Percentiles rank a stretch among this genome's conserved stretches.
Conservation (phyloP, 1,139 yeast genomes). For the Pichia kudriavzevii region DNA sequence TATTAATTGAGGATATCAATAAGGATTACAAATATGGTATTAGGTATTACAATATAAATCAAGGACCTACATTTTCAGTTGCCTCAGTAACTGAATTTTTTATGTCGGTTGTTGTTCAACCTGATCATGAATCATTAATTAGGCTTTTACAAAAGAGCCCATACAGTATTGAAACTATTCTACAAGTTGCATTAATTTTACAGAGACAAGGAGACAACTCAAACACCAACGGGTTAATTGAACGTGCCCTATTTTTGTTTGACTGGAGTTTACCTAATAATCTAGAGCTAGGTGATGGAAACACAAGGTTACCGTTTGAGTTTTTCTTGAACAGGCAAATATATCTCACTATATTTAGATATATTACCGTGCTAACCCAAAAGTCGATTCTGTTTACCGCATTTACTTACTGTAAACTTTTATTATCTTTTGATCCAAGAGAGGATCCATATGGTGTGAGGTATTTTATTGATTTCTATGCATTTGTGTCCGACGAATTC, state of each 20-base stretch:
- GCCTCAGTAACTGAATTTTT: constrained; percentile 40
- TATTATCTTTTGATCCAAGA: constrained; percentile 63
- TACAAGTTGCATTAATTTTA: constrained; percentile 71
- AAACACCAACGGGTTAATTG: constrained; percentile 63
- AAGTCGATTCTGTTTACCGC: constrained; percentile 77
- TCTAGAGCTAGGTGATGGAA: constrained; percentile 48
- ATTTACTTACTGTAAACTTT: constrained; percentile 60
- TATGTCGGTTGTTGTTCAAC: constrained; percentile 57
- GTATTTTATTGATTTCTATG: constrained; percentile 74
- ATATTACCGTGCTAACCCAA: constrained; percentile 63
- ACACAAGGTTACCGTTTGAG: constrained; percentile 69
- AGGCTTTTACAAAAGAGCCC: constrained; percentile 51
- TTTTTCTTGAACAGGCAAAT: constrained; percentile 70
- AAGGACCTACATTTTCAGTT: constrained; percentile 34
- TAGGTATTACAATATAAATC: constrained; percentile 44
- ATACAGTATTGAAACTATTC: constrained; percentile 69
- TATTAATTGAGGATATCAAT: constrained; percentile 37
- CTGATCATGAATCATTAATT: constrained; percentile 65
- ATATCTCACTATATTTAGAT: constrained; percentile 65
- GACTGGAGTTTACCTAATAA: constrained; percentile 54
- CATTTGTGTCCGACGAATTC: constrained; percentile 59
- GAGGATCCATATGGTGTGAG: constrained; percentile 84
- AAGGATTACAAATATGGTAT: constrained; percentile 44
- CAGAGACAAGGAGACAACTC: constrained; percentile 73
- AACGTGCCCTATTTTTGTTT: constrained; percentile 69